These are phyloP conservation scores for Cadophora luteo-olivacea DNA, from an alignment of 2,329 filamentous ascomycete species.

Conservation along the genomic window DNA sequence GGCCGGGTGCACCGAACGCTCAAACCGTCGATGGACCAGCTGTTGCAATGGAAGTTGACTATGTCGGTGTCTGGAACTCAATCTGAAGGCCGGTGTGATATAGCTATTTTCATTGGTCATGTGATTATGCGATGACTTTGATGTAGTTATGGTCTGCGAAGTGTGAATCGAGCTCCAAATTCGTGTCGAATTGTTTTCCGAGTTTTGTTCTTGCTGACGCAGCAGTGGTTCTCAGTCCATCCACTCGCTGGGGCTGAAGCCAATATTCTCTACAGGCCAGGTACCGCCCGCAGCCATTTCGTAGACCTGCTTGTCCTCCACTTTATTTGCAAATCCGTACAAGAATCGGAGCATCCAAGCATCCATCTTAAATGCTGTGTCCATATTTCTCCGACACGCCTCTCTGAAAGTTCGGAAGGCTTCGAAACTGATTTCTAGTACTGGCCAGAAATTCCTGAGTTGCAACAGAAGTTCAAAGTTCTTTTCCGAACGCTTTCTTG, in stretches of 20 bases:
- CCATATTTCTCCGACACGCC: conserved; percentile 48
- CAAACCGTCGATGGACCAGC: background rate
- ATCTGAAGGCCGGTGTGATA: background rate
- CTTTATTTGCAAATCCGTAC: conserved; percentile 43
- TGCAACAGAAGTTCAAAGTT: conserved; percentile 54
- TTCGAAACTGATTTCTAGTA: conserved; percentile 47
- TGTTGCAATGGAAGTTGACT: conserved; percentile 13
- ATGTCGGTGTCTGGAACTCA: conserved; percentile 5
- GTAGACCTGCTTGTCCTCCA: conserved; percentile 38
- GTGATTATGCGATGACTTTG: background rate
- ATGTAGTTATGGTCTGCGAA: background rate
- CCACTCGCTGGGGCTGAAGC: conserved; percentile 21
- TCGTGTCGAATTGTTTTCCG: background rate
- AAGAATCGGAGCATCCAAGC: conserved; percentile 51
- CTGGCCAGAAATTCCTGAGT: conserved; percentile 51
- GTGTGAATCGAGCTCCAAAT: background rate
- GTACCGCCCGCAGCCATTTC: conserved; percentile 1
- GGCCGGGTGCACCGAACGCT: background rate
- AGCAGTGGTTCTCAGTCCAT: background rate
- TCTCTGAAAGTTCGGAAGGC: conserved; percentile 51
- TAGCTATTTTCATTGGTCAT: background rate
- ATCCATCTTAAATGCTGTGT: conserved; percentile 50
- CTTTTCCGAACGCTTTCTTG: conserved; percentile 48
- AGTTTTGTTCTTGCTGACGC: no score
- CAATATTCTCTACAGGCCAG: conserved; percentile 28